Evolutionary conservation across 257 asterid species (phyloP).

Genomic region (Nicotiana attenuata): DNA sequence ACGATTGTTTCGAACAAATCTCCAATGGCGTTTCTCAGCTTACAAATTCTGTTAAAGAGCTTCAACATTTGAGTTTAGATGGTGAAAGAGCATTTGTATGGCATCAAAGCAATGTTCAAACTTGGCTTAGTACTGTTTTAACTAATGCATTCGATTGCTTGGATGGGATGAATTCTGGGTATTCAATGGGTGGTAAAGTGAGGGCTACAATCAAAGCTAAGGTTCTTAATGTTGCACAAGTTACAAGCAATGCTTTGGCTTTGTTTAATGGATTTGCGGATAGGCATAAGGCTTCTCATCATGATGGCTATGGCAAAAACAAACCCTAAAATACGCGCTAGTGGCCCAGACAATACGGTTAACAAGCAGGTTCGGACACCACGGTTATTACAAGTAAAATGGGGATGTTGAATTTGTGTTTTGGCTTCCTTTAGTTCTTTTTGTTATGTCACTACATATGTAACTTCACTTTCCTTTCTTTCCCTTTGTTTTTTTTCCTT

Average conservation of each 20-base stretch:
- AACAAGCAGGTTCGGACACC: too few relatives aligned
- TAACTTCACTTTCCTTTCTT: neutral
- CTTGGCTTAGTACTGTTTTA: slow-evolving; percentile 56
- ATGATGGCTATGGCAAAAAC: neutral
- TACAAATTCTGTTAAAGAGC: slow-evolving; percentile 43
- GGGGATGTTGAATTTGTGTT: neutral
- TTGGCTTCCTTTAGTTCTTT: neutral
- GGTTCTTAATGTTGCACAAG: slow-evolving; percentile 56
- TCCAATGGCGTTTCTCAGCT: slow-evolving; percentile 52
- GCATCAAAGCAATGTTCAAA: slow-evolving; percentile 51
- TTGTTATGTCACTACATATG: slow-evolving; percentile 2
- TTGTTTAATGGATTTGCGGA: slow-evolving; percentile 50
- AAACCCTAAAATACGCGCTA: neutral
- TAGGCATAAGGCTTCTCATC: slow-evolving; percentile 23
- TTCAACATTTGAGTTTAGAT: slow-evolving; percentile 28
- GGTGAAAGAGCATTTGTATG: slow-evolving; percentile 35
- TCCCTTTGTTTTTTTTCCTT: neutral
- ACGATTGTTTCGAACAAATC: slow-evolving; percentile 61
- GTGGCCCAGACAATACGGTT: too few relatives aligned
- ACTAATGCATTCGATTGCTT: slow-evolving; percentile 47
- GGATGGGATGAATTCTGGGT: slow-evolving; percentile 41
- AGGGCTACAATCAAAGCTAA: slow-evolving; percentile 42
- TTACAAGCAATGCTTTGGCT: slow-evolving; percentile 48
- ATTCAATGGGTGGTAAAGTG: slow-evolving; percentile 32
- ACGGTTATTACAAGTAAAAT: too few relatives aligned